These are phyloP conservation scores for Elaphomyces granulatus DNA, from an alignment of 495 filamentous ascomycete genomes.

Conservation along the genomic window DNA sequence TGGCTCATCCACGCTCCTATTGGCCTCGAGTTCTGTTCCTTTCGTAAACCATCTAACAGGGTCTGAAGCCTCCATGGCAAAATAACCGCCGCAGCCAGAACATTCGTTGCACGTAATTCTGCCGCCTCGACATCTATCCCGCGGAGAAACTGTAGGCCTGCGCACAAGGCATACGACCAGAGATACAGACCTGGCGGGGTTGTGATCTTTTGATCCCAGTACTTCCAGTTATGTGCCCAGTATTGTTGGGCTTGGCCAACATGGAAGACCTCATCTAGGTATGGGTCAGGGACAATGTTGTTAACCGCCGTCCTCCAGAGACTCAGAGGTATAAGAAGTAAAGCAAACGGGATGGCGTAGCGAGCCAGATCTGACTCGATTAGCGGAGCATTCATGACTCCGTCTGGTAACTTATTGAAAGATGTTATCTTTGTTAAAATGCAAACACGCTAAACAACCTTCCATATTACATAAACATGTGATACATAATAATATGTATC, in stretches of 20 bases:
- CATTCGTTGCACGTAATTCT: conserved; percentile 28
- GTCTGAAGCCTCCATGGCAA: conserved; percentile 33
- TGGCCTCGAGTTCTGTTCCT: conserved; percentile 23
- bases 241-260: conserved; percentile 84
- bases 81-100: conserved; percentile 20
- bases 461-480: too few relatives aligned
- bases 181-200: conserved; percentile 82
- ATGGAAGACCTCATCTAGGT: conserved; percentile 92
- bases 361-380: conserved; percentile 25
- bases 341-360: conserved; percentile 28
- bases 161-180: conserved; percentile 35
- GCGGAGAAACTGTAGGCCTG: conserved; percentile 18
- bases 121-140: conserved; percentile 25
- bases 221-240: conserved; percentile 53
- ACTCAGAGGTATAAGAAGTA: conserved; percentile 21
- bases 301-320: conserved; percentile 27
- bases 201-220: conserved; percentile 95
- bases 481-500: too few relatives aligned
- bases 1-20: conserved; percentile 35
- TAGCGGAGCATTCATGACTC: conserved; percentile 22
- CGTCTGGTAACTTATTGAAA: too few relatives aligned
- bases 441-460: too few relatives aligned
- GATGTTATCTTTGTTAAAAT: too few relatives aligned
- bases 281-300: conserved; percentile 54
- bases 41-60: conserved; percentile 24